Conservation (phyloP, 2,329 filamentous ascomycete genomes). For the Torrubiella hemipterigena region DNA sequence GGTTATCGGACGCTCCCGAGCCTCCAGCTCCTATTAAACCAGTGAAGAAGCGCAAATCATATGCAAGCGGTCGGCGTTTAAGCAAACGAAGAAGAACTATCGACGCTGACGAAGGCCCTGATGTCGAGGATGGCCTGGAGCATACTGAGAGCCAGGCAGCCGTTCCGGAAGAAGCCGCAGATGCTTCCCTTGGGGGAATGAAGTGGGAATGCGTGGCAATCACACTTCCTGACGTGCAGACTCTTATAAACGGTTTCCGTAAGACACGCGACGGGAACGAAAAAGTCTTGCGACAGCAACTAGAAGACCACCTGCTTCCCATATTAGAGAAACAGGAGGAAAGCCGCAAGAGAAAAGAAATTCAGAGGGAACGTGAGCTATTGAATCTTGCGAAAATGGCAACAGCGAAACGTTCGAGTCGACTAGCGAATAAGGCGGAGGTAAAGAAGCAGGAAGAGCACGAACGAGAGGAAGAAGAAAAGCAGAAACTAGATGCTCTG, state of each 20-base stretch:
- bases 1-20: slow-evolving; percentile 63
- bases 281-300: slow-evolving; percentile 58
- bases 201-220: slow-evolving; percentile 89
- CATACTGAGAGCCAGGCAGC: slow-evolving; percentile 13
- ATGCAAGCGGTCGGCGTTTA: slow-evolving; percentile 44
- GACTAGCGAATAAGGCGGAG: slow-evolving; percentile 73
- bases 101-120: slow-evolving; percentile 12
- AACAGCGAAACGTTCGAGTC: slow-evolving; percentile 86
- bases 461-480: slow-evolving; percentile 53
- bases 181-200: slow-evolving; percentile 61
- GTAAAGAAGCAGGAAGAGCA: slow-evolving; percentile 64
- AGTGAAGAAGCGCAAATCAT: slow-evolving; percentile 50
- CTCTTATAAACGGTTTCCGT: slow-evolving; percentile 57
- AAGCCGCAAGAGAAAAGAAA: slow-evolving; percentile 57
- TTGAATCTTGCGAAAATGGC: slow-evolving; percentile 75
- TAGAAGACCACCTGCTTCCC: slow-evolving; percentile 71
- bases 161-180: slow-evolving; percentile 22
- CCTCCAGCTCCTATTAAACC: slow-evolving; percentile 45
- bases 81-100: slow-evolving; percentile 60
- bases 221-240: slow-evolving; percentile 63
- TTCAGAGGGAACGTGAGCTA: slow-evolving; percentile 63
- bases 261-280: slow-evolving; percentile 78
- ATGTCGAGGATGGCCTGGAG: slow-evolving; percentile 24
- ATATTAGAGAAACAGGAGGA: slow-evolving; percentile 71
- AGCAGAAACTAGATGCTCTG: slow-evolving; percentile 39